Percentiles rank a stretch among this genome's conserved stretches.
These are phyloP conservation scores for Agrocybe praecox DNA, from an alignment of 768 basidiomycete species.

Conservation along the genomic window DNA sequence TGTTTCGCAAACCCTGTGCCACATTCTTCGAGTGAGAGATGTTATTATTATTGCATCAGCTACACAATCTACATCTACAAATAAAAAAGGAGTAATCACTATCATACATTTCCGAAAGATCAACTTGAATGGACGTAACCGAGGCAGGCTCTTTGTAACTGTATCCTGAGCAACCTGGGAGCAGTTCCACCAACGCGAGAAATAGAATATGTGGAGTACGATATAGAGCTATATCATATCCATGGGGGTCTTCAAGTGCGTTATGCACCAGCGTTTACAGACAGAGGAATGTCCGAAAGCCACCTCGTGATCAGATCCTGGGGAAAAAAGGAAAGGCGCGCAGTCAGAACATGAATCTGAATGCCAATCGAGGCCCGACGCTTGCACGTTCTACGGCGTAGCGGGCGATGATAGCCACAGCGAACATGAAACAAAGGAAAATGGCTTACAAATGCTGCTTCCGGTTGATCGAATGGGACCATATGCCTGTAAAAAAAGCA, in stretches of 20 bases:
- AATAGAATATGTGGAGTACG: no score
- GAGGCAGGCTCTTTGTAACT: no score
- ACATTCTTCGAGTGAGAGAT: no score
- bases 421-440: not conserved
- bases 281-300: constrained; percentile 55
- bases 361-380: constrained; percentile 3
- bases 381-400: constrained; percentile 17
- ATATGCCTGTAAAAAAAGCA: constrained; percentile 59
- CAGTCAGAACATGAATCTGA: not conserved
- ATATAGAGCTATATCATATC: not conserved
- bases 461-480: constrained; percentile 91
- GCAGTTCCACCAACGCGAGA: no score
- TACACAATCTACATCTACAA: no score
- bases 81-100: no score
- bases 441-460: constrained; percentile 71
- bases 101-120: no score
- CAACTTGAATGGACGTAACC: no score
- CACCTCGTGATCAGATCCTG: constrained; percentile 51
- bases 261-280: constrained; percentile 13
- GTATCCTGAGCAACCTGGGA: no score
- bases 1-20: no score
- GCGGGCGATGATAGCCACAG: constrained; percentile 1
- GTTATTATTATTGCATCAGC: no score
- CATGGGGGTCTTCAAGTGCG: not conserved
- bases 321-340: constrained; percentile 1